Evolutionary conservation across 1,284 basidiomycete species (phyloP).

Genomic region (Agaricales sp.): DNA sequence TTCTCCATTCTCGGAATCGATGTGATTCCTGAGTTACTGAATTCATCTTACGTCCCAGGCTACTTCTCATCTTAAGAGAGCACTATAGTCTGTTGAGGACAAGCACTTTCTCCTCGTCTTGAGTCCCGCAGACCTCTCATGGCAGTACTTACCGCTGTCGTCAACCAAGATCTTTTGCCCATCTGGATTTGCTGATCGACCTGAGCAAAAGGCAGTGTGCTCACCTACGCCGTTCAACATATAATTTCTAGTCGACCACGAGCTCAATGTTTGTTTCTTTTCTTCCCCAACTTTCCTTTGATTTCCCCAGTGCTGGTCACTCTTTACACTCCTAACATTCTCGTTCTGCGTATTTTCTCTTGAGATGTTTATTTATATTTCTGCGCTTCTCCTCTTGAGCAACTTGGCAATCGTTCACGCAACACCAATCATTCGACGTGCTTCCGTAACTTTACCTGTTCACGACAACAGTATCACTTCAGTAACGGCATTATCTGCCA

Average conservation of each 20-base stretch:
- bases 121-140: not conserved
- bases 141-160: not conserved
- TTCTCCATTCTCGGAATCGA: no score
- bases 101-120: not conserved
- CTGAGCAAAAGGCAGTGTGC: no score
- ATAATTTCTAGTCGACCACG: no score
- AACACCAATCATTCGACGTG: slow-evolving; percentile 9
- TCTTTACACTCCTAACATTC: slow-evolving; percentile 7
- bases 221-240: no score
- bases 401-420: slow-evolving; percentile 10
- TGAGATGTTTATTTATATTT: slow-evolving; percentile 4
- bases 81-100: no score
- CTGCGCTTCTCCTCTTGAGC: slow-evolving; percentile 5
- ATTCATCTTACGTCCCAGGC: no score
- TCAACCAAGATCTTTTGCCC: no score
- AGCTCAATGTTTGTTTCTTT: not conserved
- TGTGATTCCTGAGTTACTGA: no score
- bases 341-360: no score
- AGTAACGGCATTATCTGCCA: slow-evolving; percentile 22
- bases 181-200: no score
- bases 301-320: slow-evolving; percentile 1
- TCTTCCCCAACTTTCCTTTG: not conserved
- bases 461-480: slow-evolving; percentile 5
- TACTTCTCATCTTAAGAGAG: no score
- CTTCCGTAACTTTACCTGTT: slow-evolving; percentile 6